Conservation (phyloP, 495 filamentous ascomycete genomes). For the Extremus antarcticus region DNA sequence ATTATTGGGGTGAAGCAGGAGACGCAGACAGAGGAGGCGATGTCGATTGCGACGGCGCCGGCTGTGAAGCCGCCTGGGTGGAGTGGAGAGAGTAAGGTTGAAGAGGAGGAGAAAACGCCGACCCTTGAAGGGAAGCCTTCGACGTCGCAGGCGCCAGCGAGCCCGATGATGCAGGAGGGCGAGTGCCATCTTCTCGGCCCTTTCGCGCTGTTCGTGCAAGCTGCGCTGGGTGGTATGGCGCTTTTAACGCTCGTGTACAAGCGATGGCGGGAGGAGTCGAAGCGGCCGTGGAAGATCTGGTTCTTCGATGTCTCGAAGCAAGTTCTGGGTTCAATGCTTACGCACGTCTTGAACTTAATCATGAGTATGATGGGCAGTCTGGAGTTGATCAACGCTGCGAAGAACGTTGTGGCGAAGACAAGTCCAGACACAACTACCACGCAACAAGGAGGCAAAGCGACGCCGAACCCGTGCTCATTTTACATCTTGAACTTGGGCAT, state of each 20-base stretch:
- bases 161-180: slow-evolving; percentile 26
- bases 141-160: background rate
- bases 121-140: background rate
- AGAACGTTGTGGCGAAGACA: slow-evolving; percentile 10
- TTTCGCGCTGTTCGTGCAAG: slow-evolving; percentile 82
- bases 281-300: slow-evolving; percentile 88
- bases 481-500: slow-evolving; percentile 89
- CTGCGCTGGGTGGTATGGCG: slow-evolving; percentile 73
- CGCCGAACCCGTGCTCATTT: slow-evolving; percentile 89
- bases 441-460: background rate
- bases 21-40: slow-evolving; percentile 1
- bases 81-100: background rate
- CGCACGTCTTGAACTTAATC: slow-evolving; percentile 82
- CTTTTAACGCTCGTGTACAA: slow-evolving; percentile 83
- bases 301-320: slow-evolving; percentile 95
- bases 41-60: slow-evolving; percentile 14
- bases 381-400: slow-evolving; percentile 33
- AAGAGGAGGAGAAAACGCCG: background rate
- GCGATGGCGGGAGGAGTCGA: slow-evolving; percentile 80
- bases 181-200: slow-evolving; percentile 78
- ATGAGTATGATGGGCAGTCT: slow-evolving; percentile 83
- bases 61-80: slow-evolving; percentile 1
- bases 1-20: slow-evolving; percentile 63
- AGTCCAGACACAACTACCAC: background rate
- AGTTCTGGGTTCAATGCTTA: slow-evolving; percentile 83